Evolutionary conservation across 2,329 filamentous ascomycete species (phyloP).

Genomic region (Fusarium equiseti): DNA sequence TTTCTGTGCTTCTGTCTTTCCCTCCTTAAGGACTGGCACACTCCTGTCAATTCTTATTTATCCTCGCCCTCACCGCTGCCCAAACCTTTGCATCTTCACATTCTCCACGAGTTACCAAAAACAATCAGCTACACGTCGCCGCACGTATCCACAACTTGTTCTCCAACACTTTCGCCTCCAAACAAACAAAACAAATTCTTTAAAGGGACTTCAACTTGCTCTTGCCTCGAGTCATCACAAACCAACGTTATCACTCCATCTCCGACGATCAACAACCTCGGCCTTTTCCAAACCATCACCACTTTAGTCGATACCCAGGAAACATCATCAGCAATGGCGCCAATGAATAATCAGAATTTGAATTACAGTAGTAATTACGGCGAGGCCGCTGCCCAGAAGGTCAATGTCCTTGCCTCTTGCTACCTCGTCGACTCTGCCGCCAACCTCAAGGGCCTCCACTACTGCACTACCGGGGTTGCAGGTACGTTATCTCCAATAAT

Average conservation of each 20-base stretch:
- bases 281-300: conserved; percentile 17
- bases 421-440: conserved; percentile 83
- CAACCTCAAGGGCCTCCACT: conserved; percentile 86
- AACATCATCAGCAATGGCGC: conserved; percentile 63
- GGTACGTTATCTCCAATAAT: conserved; percentile 61
- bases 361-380: conserved; percentile 83
- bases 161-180: conserved; percentile 6
- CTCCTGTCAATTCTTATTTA: conserved; percentile 5
- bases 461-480: conserved; percentile 92
- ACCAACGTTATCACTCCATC: conserved; percentile 11
- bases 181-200: conserved; percentile 12
- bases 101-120: conserved; percentile 11
- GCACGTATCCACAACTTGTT: conserved; percentile 5
- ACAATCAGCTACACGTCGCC: conserved; percentile 17
- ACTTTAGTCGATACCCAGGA: conserved; percentile 41
- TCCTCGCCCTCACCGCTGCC: conserved; percentile 37
- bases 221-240: conserved; percentile 10
- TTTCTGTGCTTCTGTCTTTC: conserved; percentile 28
- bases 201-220: conserved; percentile 15
- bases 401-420: conserved; percentile 90
- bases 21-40: conserved; percentile 14
- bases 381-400: conserved; percentile 72
- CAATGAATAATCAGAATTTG: conserved; percentile 78
- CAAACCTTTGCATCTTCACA: conserved; percentile 32
- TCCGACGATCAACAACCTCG: conserved; percentile 29